Evolutionary conservation across 257 asterid species (phyloP).

Genomic region (Solanum gandarillasii): DNA sequence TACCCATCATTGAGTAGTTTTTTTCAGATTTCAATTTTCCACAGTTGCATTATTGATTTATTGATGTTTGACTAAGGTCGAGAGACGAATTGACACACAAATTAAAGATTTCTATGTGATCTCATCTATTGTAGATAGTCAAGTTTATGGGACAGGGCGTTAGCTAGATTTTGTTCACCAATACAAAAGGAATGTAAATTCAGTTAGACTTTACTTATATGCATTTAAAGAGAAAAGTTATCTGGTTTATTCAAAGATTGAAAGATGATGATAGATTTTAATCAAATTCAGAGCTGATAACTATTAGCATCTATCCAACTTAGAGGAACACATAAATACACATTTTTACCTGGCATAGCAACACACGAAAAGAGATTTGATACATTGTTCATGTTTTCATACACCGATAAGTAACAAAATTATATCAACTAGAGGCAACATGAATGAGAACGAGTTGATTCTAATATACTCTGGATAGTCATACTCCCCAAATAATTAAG

Average conservation of each 20-base stretch:
- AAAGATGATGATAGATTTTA: not conserved
- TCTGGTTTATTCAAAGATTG: not conserved
- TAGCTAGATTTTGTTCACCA: not conserved
- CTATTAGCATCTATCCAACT: not conserved
- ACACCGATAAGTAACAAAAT: not conserved
- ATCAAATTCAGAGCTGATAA: not conserved
- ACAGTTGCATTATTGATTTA: not conserved
- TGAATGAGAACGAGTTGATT: not conserved
- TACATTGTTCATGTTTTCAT: not conserved
- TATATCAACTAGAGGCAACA: not conserved
- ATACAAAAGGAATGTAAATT: not conserved
- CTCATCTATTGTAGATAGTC: not conserved
- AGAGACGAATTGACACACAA: not conserved
- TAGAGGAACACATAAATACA: not conserved
- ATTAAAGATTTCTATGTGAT: not conserved
- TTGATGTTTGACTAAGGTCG: not conserved
- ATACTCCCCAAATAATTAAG: not conserved
- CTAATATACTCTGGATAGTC: not conserved
- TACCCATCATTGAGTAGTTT: not conserved
- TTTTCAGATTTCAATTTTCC: not conserved
- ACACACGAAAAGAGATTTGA: not conserved
- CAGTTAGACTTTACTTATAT: not conserved
- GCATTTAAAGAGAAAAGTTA: not conserved
- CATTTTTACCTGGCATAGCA: not conserved
- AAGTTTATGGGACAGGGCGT: not conserved